phyloP scores from a whole-genome alignment of 2,329 filamentous ascomycete genomes.

The Colletotrichum sp. region DNA sequence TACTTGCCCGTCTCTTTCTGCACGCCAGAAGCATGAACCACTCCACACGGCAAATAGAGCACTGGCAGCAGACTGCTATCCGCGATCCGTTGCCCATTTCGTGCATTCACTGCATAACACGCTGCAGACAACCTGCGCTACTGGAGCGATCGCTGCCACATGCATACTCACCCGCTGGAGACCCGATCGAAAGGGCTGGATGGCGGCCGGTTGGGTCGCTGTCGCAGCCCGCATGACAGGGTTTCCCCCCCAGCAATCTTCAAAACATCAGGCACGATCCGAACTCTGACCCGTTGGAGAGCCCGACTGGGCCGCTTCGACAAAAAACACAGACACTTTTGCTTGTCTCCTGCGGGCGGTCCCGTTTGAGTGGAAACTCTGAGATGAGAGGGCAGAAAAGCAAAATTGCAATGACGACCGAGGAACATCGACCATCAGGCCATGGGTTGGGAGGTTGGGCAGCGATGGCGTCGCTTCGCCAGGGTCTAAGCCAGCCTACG shows the following conservation, averaged over 20 bases:
- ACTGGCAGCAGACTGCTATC: neutral
- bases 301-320: neutral
- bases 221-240: neutral
- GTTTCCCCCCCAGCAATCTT: neutral
- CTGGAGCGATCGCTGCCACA: conserved; percentile 1
- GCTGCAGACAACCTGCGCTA: conserved; percentile 5
- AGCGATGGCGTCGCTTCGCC: conserved; percentile 5
- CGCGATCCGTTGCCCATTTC: neutral
- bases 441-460: conserved; percentile 14
- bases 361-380: neutral
- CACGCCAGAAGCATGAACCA: conserved; percentile 5
- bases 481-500: neutral
- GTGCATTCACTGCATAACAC: neutral
- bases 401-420: neutral
- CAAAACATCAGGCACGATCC: conserved; percentile 9
- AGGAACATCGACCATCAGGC: conserved; percentile 1
- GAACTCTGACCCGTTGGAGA: conserved; percentile 6
- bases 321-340: neutral
- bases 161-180: neutral
- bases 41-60: neutral
- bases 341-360: neutral
- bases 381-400: neutral
- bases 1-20: neutral
- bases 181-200: neutral
- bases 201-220: conserved; percentile 1